A percentile compares a stretch with the other conserved stretches of the same genome.
Evolutionary conservation across 148 eudicot species (phyloP).

Genomic region (Dysphania ambrosioides): DNA sequence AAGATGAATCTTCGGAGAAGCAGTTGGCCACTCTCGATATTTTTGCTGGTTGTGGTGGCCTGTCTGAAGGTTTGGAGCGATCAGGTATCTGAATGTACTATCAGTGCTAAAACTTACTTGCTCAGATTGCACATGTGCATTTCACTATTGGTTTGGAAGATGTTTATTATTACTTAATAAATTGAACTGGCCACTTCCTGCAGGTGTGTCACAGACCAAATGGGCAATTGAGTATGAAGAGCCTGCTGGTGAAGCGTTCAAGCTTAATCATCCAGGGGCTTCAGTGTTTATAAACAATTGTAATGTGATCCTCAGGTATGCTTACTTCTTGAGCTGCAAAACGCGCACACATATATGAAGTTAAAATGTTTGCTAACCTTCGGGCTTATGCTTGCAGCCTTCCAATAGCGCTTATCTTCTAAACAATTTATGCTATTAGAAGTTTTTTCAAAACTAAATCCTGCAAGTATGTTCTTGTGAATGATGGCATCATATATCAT

Average conservation of each 20-base stretch:
- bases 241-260: conserved; percentile 94
- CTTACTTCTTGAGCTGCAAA: background rate
- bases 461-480: background rate
- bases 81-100: conserved; percentile 48
- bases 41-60: conserved; percentile 99
- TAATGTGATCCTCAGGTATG: conserved; percentile 86
- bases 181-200: background rate
- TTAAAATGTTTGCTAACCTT: too few relatives aligned
- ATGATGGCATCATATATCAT: conserved; percentile 4
- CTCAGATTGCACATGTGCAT: background rate
- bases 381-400: too few relatives aligned
- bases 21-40: conserved; percentile 75
- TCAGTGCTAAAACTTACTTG: background rate
- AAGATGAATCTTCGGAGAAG: conserved; percentile 26
- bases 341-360: too few relatives aligned
- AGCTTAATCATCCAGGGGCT: conserved; percentile 79
- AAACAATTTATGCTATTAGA: background rate
- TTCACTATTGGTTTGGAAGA: background rate
- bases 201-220: conserved; percentile 82
- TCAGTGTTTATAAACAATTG: conserved; percentile 72
- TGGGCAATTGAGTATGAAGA: conserved; percentile 99
- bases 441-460: background rate
- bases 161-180: conserved; percentile 13
- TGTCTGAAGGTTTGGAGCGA: conserved; percentile 87
- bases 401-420: background rate